A percentile compares a stretch with the other conserved stretches of the same genome.
These are phyloP conservation scores for Cryptosporidium muris DNA, from an alignment of 169 alveolate species.

Conservation along the genomic window DNA sequence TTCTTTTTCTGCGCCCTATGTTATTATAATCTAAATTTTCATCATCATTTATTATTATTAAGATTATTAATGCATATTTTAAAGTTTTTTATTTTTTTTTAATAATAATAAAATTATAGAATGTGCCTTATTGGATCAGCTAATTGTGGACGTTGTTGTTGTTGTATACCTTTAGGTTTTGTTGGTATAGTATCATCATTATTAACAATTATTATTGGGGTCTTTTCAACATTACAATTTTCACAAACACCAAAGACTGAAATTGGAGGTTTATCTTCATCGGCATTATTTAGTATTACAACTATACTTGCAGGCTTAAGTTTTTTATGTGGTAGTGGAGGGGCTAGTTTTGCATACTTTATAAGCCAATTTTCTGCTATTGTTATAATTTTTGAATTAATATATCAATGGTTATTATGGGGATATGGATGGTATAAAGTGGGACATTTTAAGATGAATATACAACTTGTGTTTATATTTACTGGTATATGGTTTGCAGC, in stretches of 20 bases:
- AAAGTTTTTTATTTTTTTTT: neutral
- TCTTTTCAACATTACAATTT: constrained; percentile 42
- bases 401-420: constrained; percentile 63
- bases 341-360: constrained; percentile 65
- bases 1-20: too few relatives aligned
- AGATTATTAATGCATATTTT: neutral
- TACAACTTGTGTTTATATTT: constrained; percentile 41
- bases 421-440: constrained; percentile 25
- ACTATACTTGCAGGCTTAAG: constrained; percentile 28
- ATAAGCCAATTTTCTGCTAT: constrained; percentile 51
- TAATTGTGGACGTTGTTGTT: constrained; percentile 51
- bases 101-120: neutral
- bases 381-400: constrained; percentile 45
- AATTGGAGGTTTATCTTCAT: constrained; percentile 60
- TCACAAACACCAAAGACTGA: constrained; percentile 63
- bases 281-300: constrained; percentile 31
- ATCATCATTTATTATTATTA: too few relatives aligned
- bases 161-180: constrained; percentile 61
- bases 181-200: constrained; percentile 51
- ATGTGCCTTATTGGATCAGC: constrained; percentile 66
- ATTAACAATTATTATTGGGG: constrained; percentile 12
- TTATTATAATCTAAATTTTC: too few relatives aligned
- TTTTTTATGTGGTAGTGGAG: constrained; percentile 63
- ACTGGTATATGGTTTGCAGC: constrained; percentile 44
- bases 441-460: constrained; percentile 36